A percentile compares a stretch with the other conserved stretches of the same genome.
These are phyloP conservation scores for Sporothrix dimorphospora DNA, from an alignment of 2,329 filamentous ascomycete species.

Conservation along the genomic window DNA sequence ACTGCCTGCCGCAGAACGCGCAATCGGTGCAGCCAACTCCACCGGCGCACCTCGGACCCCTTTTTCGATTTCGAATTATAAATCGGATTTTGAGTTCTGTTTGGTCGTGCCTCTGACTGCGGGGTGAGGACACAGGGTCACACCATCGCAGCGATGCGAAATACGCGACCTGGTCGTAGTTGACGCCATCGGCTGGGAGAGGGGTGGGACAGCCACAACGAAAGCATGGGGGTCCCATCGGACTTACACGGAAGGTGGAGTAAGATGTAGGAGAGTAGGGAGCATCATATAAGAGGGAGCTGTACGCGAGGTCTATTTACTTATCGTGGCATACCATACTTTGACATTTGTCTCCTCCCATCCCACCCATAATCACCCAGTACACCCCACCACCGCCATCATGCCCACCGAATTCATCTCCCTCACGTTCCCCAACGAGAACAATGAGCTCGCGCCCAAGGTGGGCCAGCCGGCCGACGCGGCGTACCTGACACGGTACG, in stretches of 20 bases:
- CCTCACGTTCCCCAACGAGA: conserved; percentile 59
- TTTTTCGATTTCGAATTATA: not conserved
- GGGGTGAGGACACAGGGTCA: not conserved
- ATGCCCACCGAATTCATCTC: conserved; percentile 62
- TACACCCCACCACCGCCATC: not conserved
- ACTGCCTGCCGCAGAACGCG: not conserved
- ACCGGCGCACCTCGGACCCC: not conserved
- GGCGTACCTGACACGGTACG: conserved; percentile 60
- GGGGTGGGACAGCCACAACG: not conserved
- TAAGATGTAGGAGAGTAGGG: not conserved
- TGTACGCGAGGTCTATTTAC: not conserved
- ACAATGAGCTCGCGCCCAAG: conserved; percentile 58
- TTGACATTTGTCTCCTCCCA: not conserved
- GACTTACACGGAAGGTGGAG: not conserved
- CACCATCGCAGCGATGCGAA: not conserved
- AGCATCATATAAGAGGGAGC: not conserved
- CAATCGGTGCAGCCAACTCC: conserved; percentile 1
- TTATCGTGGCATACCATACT: not conserved
- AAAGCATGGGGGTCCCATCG: not conserved
- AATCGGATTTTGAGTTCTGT: not conserved
- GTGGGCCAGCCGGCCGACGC: conserved; percentile 56
- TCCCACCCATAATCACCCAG: not conserved
- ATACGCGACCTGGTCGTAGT: not conserved
- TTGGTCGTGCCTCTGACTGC: not conserved
- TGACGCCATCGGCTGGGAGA: not conserved